A percentile compares a stretch with the other conserved stretches of the same genome.
These are phyloP conservation scores for Suhomyces maxii DNA, from an alignment of 1,139 yeast genomes.

Conservation along the genomic window DNA sequence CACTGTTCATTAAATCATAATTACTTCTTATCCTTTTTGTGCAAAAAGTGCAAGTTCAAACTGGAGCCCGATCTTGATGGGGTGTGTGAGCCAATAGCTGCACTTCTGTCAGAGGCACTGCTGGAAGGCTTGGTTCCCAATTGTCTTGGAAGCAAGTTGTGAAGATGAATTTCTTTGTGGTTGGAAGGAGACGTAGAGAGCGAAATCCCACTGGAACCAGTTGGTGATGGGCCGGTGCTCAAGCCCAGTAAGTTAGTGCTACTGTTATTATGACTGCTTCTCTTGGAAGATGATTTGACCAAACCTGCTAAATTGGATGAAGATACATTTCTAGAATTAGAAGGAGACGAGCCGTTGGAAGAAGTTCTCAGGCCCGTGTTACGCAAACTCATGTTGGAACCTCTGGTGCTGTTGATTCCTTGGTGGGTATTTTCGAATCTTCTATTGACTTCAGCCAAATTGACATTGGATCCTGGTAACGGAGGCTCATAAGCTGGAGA, in stretches of 20 bases:
- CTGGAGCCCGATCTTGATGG: constrained; percentile 17
- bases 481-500: constrained; percentile 68
- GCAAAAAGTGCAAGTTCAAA: constrained; percentile 17
- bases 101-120: constrained; percentile 36
- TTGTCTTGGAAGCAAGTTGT: constrained; percentile 1
- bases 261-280: constrained; percentile 6
- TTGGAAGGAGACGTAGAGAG: constrained; percentile 12
- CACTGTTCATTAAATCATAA: neutral
- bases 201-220: constrained; percentile 4
- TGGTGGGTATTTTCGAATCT: constrained; percentile 19
- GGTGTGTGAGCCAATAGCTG: constrained; percentile 21
- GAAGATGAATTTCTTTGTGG: constrained; percentile 3
- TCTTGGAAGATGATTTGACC: constrained; percentile 15
- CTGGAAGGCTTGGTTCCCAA: constrained; percentile 26
- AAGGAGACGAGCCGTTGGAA: constrained; percentile 29
- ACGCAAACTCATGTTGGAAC: constrained; percentile 22
- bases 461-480: constrained; percentile 44
- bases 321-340: constrained; percentile 30
- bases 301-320: constrained; percentile 21
- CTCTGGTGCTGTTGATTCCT: constrained; percentile 16
- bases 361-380: constrained; percentile 17
- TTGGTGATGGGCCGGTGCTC: neutral
- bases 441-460: constrained; percentile 28
- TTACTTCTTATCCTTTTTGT: constrained; percentile 15
- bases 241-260: neutral